These are phyloP conservation scores for Aspergillus sparsus DNA, from an alignment of 495 filamentous ascomycete genomes.

Conservation along the genomic window DNA sequence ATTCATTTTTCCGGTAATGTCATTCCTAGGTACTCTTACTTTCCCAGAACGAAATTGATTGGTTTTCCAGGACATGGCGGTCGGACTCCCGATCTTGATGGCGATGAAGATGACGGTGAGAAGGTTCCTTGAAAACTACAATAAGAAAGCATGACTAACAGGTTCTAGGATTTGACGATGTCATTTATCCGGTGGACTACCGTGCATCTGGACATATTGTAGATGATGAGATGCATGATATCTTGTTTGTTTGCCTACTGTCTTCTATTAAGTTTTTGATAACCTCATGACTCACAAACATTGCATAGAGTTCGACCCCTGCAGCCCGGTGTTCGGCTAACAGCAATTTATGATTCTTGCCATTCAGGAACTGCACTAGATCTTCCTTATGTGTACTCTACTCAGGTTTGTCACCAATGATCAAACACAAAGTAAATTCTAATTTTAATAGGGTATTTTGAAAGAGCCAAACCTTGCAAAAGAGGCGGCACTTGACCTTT, in stretches of 20 bases:
- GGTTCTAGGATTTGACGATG: conserved; percentile 76
- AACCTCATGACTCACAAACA: conserved; percentile 1
- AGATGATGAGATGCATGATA: conserved; percentile 96
- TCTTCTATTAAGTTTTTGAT: background rate
- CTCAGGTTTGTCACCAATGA: conserved; percentile 43
- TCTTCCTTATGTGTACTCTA: conserved; percentile 96
- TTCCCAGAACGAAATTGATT: background rate
- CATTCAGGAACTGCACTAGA: conserved; percentile 96
- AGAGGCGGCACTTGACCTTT: conserved; percentile 89
- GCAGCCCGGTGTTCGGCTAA: conserved; percentile 83
- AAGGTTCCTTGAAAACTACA: background rate
- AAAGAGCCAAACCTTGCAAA: conserved; percentile 98
- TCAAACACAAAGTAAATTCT: background rate
- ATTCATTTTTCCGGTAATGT: conserved; percentile 87
- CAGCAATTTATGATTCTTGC: conserved; percentile 97
- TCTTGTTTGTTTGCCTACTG: conserved; percentile 59
- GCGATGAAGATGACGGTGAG: conserved; percentile 83
- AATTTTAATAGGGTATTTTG: conserved; percentile 63
- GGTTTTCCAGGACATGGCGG: conserved; percentile 77
- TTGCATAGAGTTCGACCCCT: conserved; percentile 63
- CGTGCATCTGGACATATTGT: conserved; percentile 86
- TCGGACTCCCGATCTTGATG: conserved; percentile 91
- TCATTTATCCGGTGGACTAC: conserved; percentile 97
- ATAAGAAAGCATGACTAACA: conserved; percentile 1
- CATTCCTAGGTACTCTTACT: background rate